Evolutionary conservation across 345 rosid genomes (phyloP), one percentile per base, ranked within the genome.

Genomic region (Pugionium cornutum): DNA sequence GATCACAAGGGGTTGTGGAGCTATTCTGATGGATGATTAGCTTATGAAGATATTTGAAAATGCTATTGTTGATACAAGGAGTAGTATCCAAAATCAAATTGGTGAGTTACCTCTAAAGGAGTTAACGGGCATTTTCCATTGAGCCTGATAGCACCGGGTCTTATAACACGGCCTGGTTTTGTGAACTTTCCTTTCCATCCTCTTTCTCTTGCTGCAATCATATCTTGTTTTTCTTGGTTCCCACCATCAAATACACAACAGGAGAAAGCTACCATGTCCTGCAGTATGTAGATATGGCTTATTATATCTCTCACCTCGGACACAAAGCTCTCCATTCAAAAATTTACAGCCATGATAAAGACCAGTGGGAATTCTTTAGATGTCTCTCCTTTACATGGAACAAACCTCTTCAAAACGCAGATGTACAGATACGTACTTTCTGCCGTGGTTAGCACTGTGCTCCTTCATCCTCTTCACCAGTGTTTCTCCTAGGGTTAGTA

Each of bases 261-360:
- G 64, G 99, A 95, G 79, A 95, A 95, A 77, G 99, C 99, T 70
- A 95, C 99, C 99, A 95, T 91, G 81, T 95, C 99, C 99, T 95
- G 83, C 44, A 70, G 41, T 34, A 67, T 67, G 10, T 55, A 43
- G 1, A 53, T 40, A 47, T 47, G 53, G 27, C 57, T 37, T 39
- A 61, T 37, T 39, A 44, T 4, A 35, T 40, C 35, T 31, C 35
- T 57, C 27, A 47, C 30, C 41, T 47, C 29, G 28, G 28, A 41
- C 18, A 59, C 37, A 67, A 50, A 58, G 56, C 59, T 64, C 32
- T 47, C 37, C 46, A 60, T 40, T 44, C 28, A 46, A 32, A 48
- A 10, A 0, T 43, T 44, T 39, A 47, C 28, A 61, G 49, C 18
- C 56, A 59, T 26, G 45, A 52, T 5, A 39, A 73, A 60, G 34